Evolutionary conservation across 306 rosid genomes (phyloP).

Genomic region (Inga laurina): DNA sequence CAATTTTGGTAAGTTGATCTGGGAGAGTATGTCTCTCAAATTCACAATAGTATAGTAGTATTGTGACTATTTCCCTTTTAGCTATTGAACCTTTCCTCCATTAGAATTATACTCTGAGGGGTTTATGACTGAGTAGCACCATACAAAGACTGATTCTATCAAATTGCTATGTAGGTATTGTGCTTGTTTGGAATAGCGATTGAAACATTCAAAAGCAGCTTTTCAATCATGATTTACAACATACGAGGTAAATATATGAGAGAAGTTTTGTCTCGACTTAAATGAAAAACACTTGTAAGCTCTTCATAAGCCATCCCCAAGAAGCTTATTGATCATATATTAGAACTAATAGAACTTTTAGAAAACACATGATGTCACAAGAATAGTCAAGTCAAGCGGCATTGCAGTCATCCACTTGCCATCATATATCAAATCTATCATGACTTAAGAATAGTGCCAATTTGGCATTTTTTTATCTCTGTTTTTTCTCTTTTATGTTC

Average conservation of each 20-base stretch:
- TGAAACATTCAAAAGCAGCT: too few species aligned
- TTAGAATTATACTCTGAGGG: background rate
- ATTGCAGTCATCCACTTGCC: constrained; percentile 21
- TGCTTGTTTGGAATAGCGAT: too few species aligned
- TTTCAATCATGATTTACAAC: too few species aligned
- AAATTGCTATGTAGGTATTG: background rate
- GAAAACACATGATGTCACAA: background rate
- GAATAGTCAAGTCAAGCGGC: background rate
- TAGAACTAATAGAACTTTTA: background rate
- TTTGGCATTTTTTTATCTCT: background rate
- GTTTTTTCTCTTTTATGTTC: background rate
- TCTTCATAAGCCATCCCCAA: too few species aligned
- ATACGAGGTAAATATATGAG: too few species aligned
- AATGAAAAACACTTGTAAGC: too few species aligned
- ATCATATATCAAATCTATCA: background rate
- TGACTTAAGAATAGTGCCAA: background rate
- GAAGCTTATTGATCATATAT: background rate
- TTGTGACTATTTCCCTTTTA: background rate
- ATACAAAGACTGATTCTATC: background rate
- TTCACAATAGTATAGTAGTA: background rate
- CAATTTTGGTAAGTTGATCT: background rate
- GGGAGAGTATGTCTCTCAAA: background rate
- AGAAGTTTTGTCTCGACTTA: too few species aligned
- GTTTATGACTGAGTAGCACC: background rate
- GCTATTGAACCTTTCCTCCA: too few species aligned